Evolutionary conservation across 306 rosid genomes (phyloP), one percentile per base, ranked within the genome.

Genomic region (Begonia loranthoides): DNA sequence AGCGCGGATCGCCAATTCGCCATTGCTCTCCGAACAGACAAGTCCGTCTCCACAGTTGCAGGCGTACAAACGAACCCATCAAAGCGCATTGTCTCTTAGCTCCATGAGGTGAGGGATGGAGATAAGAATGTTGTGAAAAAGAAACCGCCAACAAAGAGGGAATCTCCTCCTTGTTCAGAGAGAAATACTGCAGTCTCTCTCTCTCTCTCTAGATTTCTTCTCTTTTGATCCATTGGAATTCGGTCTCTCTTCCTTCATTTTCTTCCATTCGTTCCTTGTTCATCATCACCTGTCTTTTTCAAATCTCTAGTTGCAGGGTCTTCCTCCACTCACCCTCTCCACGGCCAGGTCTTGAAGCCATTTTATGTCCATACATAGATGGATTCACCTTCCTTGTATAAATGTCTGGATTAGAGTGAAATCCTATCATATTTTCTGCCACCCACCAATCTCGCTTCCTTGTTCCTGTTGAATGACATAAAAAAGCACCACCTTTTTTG

Each of bases 321-420:
- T 72, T 66, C 73, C 77, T 66, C 92, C 86, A 76, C n/a, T n/a
- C n/a, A n/a, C n/a, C n/a, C n/a, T n/a, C n/a, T n/a, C 81, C 80
- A 15, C 55, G 36, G 69, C 72, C 83, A 62, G 72, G 84, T 72
- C 76, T 66, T 51, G 50, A 48, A 45, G 33, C 62, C 34, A 28
- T 57, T 49, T 50, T 55, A 36, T 17, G 36, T 16, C 13, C 17
- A 38, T 48, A 55, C 55, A 47, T 50, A 19, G 22, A 19, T 56
- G 47, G 15, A 21, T 38, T 36, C 19, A 52, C 13, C 22, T 11
- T 44, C 16, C 13, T 19, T 9, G 17, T 48, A 11, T 33, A 19
- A 19, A 7, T 22, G 17, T 16, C 17, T 52, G 55, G 59, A 51
- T 16, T 43, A 16, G 52, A 38, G 43, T 46, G 51, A 51, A 54